These are phyloP conservation scores for Xylaria flabelliformis DNA, from an alignment of 495 filamentous ascomycete genomes.

Conservation along the genomic window DNA sequence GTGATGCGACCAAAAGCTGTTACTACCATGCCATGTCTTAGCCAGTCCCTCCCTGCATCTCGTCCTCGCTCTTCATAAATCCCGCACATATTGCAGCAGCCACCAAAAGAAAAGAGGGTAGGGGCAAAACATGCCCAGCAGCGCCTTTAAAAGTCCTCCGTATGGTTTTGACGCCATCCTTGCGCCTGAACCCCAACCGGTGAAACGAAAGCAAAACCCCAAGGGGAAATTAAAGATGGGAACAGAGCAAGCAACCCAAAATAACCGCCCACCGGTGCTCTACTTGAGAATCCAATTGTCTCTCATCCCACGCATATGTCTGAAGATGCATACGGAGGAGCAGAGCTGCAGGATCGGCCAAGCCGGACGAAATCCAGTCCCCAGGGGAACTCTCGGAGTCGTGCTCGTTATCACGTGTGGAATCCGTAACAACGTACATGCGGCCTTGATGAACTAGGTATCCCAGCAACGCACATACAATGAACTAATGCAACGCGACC, in stretches of 20 bases:
- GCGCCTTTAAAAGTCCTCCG: slow-evolving; percentile 58
- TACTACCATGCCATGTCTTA: slow-evolving; percentile 13
- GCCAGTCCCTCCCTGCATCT: not conserved
- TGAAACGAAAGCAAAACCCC: not conserved
- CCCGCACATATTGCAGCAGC: not conserved
- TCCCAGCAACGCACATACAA: not conserved
- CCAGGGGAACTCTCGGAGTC: not conserved
- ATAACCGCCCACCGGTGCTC: not conserved
- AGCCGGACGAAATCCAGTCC: not conserved
- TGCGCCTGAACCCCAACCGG: slow-evolving; percentile 52
- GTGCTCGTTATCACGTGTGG: slow-evolving; percentile 5
- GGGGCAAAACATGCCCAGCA: slow-evolving; percentile 53
- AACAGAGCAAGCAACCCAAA: not conserved
- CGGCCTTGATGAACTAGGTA: not conserved
- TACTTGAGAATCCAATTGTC: not conserved
- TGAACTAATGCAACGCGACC: not conserved
- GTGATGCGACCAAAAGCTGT: slow-evolving; percentile 63
- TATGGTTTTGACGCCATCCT: slow-evolving; percentile 36
- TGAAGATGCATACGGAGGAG: not conserved
- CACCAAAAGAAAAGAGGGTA: slow-evolving; percentile 20
- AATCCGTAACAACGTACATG: not conserved
- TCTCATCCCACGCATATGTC: not conserved
- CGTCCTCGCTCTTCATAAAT: not conserved
- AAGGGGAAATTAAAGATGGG: not conserved
- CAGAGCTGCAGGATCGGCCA: not conserved